Evolutionary conservation across 2,329 filamentous ascomycete genomes (phyloP).

Genomic region (Magnaporthiopsis rhizophila): DNA sequence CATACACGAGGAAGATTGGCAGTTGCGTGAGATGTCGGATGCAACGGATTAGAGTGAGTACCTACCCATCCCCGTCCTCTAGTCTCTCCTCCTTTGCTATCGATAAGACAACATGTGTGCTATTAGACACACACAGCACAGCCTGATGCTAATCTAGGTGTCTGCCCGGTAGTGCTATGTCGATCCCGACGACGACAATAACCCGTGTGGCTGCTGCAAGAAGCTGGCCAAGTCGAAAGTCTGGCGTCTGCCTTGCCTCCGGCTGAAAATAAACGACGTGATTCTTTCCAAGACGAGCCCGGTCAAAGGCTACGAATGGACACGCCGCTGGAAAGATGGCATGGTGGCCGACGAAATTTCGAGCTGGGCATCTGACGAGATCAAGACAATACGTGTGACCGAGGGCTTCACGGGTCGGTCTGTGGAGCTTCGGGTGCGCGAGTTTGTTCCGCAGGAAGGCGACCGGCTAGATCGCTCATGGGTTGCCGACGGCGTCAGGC

Average conservation of each 20-base stretch:
- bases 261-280: conserved; percentile 54
- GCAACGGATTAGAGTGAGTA: conserved; percentile 52
- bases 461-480: conserved; percentile 48
- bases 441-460: conserved; percentile 46
- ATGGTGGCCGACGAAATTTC: conserved; percentile 44
- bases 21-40: conserved; percentile 54
- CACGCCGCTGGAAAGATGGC: conserved; percentile 47
- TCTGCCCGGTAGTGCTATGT: conserved; percentile 41
- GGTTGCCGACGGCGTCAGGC: conserved; percentile 37
- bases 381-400: conserved; percentile 40
- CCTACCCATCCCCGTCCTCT: neutral
- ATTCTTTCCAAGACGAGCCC: conserved; percentile 50
- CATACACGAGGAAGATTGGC: conserved; percentile 47
- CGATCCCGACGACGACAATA: conserved; percentile 37
- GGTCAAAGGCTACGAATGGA: conserved; percentile 52
- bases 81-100: neutral
- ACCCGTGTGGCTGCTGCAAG: conserved; percentile 44
- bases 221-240: conserved; percentile 40
- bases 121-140: neutral
- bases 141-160: neutral
- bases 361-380: conserved; percentile 45
- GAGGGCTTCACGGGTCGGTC: conserved; percentile 43
- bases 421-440: conserved; percentile 42
- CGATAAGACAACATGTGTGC: too few relatives aligned
- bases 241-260: conserved; percentile 47